A percentile compares a stretch with the other conserved stretches of the same genome.
Conservation (phyloP, 1,139 yeast species). For the Hemisphaericaspora xylofermentans region DNA sequence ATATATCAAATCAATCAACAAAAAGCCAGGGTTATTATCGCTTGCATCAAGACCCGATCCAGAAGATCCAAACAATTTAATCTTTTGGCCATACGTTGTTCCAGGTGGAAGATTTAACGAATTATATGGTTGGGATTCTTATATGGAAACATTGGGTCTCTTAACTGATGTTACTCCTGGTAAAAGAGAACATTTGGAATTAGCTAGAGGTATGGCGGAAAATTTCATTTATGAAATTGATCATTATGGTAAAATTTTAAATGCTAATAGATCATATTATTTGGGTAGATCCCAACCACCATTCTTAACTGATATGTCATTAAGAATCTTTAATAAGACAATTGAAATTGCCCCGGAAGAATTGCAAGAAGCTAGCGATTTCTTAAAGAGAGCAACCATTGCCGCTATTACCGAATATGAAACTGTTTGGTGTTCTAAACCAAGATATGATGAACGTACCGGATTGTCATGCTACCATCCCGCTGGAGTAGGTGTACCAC, state of each 20-base stretch:
- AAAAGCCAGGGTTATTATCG: conserved; percentile 83
- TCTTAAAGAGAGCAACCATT: conserved; percentile 59
- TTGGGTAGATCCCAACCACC: conserved; percentile 96
- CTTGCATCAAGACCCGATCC: conserved; percentile 63
- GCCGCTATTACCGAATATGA: conserved; percentile 89
- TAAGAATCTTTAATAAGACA: conserved; percentile 65
- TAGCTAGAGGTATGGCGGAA: conserved; percentile 90
- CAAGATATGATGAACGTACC: conserved; percentile 72
- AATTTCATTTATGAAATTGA: conserved; percentile 88
- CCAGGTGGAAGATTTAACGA: conserved; percentile 98
- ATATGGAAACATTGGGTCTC: conserved; percentile 86
- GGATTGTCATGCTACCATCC: conserved; percentile 93
- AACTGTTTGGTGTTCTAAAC: conserved; percentile 74
- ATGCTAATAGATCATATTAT: conserved; percentile 92
- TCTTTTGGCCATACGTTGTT: conserved; percentile 84
- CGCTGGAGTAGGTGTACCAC: conserved; percentile 87
- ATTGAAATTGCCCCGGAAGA: conserved; percentile 40
- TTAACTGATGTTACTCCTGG: conserved; percentile 57
- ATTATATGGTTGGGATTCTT: conserved; percentile 97
- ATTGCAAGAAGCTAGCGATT: conserved; percentile 46
- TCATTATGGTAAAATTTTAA: conserved; percentile 88
- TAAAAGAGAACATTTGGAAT: conserved; percentile 42
- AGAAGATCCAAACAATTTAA: conserved; percentile 49
- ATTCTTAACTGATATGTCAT: conserved; percentile 91
- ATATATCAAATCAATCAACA: conserved; percentile 74